These are phyloP conservation scores for Penicillium lividum DNA, from an alignment of 495 filamentous ascomycete species.

Conservation along the genomic window DNA sequence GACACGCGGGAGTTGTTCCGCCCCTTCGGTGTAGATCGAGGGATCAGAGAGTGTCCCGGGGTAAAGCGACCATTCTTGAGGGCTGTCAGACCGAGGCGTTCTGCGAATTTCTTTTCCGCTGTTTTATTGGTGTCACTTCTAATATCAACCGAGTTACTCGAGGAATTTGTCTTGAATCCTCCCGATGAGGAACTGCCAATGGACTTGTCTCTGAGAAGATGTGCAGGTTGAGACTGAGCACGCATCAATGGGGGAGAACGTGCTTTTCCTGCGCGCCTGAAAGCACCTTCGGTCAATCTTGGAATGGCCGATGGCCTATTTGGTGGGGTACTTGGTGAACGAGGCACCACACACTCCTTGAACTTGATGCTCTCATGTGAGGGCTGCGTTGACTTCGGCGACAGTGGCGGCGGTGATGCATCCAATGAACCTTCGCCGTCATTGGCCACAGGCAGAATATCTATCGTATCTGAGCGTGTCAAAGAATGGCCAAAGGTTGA, in stretches of 20 bases:
- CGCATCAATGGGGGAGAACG: slow-evolving; percentile 68
- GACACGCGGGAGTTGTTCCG: slow-evolving; percentile 76
- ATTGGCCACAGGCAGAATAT: slow-evolving; percentile 12
- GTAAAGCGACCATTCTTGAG: slow-evolving; percentile 61
- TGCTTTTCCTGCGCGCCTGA: slow-evolving; percentile 36
- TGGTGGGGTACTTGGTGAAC: slow-evolving; percentile 27
- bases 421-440: slow-evolving; percentile 10
- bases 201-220: slow-evolving; percentile 33
- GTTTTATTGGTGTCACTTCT: slow-evolving; percentile 38
- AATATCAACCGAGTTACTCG: slow-evolving; percentile 24
- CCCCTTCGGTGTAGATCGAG: slow-evolving; percentile 72
- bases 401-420: slow-evolving; percentile 11
- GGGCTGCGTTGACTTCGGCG: slow-evolving; percentile 1
- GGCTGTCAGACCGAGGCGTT: slow-evolving; percentile 60
- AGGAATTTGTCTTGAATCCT: slow-evolving; percentile 19
- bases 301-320: slow-evolving; percentile 52
- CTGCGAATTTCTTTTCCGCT: slow-evolving; percentile 70
- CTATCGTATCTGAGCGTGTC: slow-evolving; percentile 12
- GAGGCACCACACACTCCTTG: slow-evolving; percentile 5
- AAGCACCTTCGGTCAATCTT: slow-evolving; percentile 48
- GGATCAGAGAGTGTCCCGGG: slow-evolving; percentile 76
- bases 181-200: slow-evolving; percentile 21
- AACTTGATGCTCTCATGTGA: neutral
- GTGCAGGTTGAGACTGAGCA: slow-evolving; percentile 68
- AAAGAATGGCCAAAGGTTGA: slow-evolving; percentile 8